These are phyloP conservation scores for Aspergillus incahuasiensis DNA, from an alignment of 495 filamentous ascomycete genomes.

Conservation along the genomic window DNA sequence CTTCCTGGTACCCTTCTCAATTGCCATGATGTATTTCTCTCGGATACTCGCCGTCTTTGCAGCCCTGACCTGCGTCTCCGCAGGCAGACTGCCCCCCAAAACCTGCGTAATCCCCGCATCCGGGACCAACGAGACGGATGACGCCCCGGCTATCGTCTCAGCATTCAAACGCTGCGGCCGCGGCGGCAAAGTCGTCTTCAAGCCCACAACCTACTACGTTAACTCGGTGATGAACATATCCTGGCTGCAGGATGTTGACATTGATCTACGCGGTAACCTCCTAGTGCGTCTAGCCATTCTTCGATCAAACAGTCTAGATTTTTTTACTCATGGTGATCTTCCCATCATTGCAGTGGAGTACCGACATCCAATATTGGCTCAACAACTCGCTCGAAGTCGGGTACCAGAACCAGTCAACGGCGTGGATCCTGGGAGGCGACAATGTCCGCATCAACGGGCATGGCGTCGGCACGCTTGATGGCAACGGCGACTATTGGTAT, in stretches of 20 bases:
- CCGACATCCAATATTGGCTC: conserved; percentile 44
- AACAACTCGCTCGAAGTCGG: conserved; percentile 38
- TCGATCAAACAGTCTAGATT: neutral
- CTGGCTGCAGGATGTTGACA: conserved; percentile 36
- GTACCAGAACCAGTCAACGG: conserved; percentile 48
- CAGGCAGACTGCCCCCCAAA: neutral
- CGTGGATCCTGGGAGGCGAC: conserved; percentile 42
- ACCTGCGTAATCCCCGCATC: conserved; percentile 13
- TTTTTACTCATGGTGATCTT: neutral
- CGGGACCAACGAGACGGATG: conserved; percentile 21
- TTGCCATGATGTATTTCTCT: neutral
- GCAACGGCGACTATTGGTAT: conserved; percentile 45
- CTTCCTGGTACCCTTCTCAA: too few relatives aligned
- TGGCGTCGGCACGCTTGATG: conserved; percentile 38
- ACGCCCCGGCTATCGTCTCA: conserved; percentile 35
- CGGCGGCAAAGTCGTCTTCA: conserved; percentile 35
- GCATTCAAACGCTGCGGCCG: conserved; percentile 39
- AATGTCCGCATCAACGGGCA: conserved; percentile 36
- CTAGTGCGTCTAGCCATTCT: conserved; percentile 7
- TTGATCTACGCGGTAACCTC: conserved; percentile 36
- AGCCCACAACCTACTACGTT: conserved; percentile 34
- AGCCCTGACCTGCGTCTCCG: neutral
- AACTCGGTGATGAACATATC: conserved; percentile 41
- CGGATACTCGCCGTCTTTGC: neutral
- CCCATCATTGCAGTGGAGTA: conserved; percentile 29